A percentile compares a stretch with the other conserved stretches of the same genome.
Conservation (phyloP, 176 grass and related monocot species). For the Dactylis glomerata region DNA sequence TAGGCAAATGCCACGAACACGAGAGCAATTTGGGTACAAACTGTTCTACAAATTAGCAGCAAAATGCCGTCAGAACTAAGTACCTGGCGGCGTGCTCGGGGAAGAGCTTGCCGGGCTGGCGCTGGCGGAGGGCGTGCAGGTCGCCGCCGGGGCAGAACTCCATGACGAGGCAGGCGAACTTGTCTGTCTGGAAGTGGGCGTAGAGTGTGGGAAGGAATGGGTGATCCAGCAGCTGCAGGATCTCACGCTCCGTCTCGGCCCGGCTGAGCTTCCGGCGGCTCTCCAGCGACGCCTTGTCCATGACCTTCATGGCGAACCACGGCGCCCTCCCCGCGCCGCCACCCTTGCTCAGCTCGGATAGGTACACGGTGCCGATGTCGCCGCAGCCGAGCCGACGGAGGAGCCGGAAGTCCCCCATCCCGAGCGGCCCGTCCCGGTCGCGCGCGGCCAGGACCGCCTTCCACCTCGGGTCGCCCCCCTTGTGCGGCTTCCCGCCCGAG, state of each 20-base stretch:
- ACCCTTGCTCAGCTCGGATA: slow-evolving; percentile 44
- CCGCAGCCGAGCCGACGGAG: slow-evolving; percentile 58
- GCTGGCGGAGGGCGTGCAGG: slow-evolving; percentile 82
- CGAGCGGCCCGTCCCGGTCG: slow-evolving; percentile 35
- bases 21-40: background rate
- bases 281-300: slow-evolving; percentile 72
- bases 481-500: slow-evolving; percentile 42
- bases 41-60: background rate
- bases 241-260: slow-evolving; percentile 58
- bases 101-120: slow-evolving; percentile 64
- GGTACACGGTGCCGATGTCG: slow-evolving; percentile 64
- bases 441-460: slow-evolving; percentile 48
- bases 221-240: slow-evolving; percentile 69
- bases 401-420: slow-evolving; percentile 52
- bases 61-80: too few relatives aligned
- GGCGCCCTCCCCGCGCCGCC: slow-evolving; percentile 9
- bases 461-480: slow-evolving; percentile 51
- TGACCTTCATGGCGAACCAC: slow-evolving; percentile 69
- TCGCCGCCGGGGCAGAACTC: slow-evolving; percentile 97
- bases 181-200: slow-evolving; percentile 62
- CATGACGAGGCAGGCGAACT: slow-evolving; percentile 90
- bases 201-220: slow-evolving; percentile 68
- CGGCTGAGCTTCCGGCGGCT: slow-evolving; percentile 62
- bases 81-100: slow-evolving; percentile 66
- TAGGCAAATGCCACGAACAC: background rate